Base-by-base conservation (phyloP, 495 filamentous ascomycete species). In the Penicillium ochrochloron region DNA sequence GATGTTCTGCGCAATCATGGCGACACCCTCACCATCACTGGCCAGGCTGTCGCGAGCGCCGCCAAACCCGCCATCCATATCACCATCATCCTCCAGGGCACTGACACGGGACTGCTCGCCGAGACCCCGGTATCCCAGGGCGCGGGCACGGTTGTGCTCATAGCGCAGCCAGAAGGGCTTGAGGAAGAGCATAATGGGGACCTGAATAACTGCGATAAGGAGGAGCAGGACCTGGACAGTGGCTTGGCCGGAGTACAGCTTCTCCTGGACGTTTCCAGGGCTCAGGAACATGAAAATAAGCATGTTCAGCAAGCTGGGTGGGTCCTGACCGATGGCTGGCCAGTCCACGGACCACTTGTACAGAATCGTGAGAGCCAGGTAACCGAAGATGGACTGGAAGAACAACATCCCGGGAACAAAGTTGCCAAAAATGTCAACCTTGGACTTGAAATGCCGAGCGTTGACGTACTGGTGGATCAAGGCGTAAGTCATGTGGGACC, bases 201-300 rank as follows among this genome's bases (percentile, higher is more conserved):
- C 94, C 73, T 95, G 94, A 31, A 85, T 66, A 21, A 97, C 78
- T 19, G 95, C 95, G 44, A 98, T 73, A 41, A 97, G 83, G n/a
- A 98, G 77, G 23, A 99, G 80, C 37, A 89, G 70, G 21, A 91
- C 77, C 75, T 99, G 95, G 3, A 99, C 83, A 0, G 63, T 65
- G 8, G 75, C 80, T 75, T 99, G 95, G 57, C 92, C 92, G 21
- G 75, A 75, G 71, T 95, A 99, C 7, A 99, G 84, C 57, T 80
- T 84, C 59, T 88, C 85, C 48, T 90, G 86, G 52, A 98, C 80
- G 0, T 74, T 90, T 27, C 92, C 92, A 6, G 95, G 95, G 58
- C 87, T 86, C 57, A 99, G 81, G 82, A 99, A 98, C 95, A 99
- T 99, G 85, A 97, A 96, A 73, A 99, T 99, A 67, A 99, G 84